These are phyloP conservation scores for Penicillium hordei DNA, from an alignment of 2,329 filamentous ascomycete genomes.

Conservation along the genomic window DNA sequence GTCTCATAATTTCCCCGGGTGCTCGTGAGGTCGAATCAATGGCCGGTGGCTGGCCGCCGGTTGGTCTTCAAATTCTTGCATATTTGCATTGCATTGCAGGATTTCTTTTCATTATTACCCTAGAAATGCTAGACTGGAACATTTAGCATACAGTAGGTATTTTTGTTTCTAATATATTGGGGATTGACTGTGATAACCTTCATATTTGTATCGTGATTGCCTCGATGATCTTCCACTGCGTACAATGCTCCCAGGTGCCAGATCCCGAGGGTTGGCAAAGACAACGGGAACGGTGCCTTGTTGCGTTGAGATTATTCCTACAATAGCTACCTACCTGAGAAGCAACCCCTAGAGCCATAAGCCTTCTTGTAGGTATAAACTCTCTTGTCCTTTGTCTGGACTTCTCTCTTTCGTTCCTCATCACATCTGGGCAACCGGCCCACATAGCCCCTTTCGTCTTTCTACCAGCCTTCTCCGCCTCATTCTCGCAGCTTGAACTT, in stretches of 20 bases:
- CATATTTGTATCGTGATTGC: background rate
- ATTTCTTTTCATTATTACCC: background rate
- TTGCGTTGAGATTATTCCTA: background rate
- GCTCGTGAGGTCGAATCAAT: background rate
- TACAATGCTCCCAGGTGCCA: background rate
- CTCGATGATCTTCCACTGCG: background rate
- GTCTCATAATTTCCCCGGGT: background rate
- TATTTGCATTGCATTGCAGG: slow-evolving; percentile 5
- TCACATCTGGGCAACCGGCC: no score
- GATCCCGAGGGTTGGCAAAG: background rate
- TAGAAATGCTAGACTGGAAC: background rate
- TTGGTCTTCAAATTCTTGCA: background rate
- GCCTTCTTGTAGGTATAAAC: background rate
- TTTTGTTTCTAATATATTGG: background rate
- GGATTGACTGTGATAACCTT: background rate
- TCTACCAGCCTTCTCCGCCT: background rate
- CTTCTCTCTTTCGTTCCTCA: background rate
- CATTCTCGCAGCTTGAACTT: background rate
- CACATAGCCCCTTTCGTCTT: no score
- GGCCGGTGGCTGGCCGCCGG: background rate
- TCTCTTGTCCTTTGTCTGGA: background rate
- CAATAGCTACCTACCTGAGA: background rate
- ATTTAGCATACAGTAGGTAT: background rate
- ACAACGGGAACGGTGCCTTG: background rate
- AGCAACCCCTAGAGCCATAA: background rate